Evolutionary conservation across 2,329 filamentous ascomycete species (phyloP).

Genomic region (Tolypocladium inflatum): DNA sequence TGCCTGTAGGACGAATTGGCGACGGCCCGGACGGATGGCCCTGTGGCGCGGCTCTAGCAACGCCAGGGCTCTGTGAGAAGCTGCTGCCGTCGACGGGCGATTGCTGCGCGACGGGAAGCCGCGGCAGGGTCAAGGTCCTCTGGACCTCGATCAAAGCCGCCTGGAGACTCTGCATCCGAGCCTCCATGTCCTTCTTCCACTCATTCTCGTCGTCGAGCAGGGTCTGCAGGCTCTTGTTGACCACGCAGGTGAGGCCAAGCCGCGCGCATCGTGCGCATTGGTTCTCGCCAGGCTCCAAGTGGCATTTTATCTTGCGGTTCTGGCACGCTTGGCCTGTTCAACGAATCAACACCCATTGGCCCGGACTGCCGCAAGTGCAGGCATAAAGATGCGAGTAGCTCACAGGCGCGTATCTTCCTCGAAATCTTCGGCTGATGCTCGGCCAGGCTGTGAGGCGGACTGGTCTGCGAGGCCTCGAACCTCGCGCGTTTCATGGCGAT

Average conservation of each 20-base stretch:
- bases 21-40: not conserved
- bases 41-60: not conserved
- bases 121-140: constrained; percentile 9
- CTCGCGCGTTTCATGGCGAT: constrained; percentile 12
- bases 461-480: constrained; percentile 8
- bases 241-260: constrained; percentile 39
- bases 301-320: constrained; percentile 45
- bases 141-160: constrained; percentile 16
- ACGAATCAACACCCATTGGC: not conserved
- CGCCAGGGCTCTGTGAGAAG: not conserved
- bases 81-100: not conserved
- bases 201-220: constrained; percentile 43
- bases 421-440: constrained; percentile 19
- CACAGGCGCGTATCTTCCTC: constrained; percentile 21
- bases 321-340: constrained; percentile 34
- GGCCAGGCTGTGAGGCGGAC: constrained; percentile 3
- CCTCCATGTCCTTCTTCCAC: constrained; percentile 25
- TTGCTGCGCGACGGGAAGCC: not conserved
- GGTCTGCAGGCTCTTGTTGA: constrained; percentile 46
- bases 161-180: constrained; percentile 15
- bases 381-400: constrained; percentile 5
- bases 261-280: constrained; percentile 39
- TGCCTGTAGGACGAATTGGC: constrained; percentile 12
- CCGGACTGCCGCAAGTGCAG: not conserved
- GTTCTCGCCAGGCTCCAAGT: constrained; percentile 32